Evolutionary conservation across 2,329 filamentous ascomycete species (phyloP), one percentile per base, ranked within the genome.

Genomic region (Paracoccidioides brasiliensis): DNA sequence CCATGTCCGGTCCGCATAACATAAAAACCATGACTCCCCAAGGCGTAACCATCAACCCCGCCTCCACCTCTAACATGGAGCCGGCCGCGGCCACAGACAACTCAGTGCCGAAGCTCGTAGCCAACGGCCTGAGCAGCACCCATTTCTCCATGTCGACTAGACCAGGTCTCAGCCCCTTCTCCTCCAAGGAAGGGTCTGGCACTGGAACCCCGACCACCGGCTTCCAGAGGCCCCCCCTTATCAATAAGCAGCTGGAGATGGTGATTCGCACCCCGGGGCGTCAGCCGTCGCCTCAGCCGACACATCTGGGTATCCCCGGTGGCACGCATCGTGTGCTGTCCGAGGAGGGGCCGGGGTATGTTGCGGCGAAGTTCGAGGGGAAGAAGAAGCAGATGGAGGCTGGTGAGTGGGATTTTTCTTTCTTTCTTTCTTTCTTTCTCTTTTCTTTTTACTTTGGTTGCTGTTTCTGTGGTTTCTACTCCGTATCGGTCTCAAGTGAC

Each of bases 301-400:
- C 88, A 56, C 88, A 95, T 70, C 78, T 95, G 70, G 86, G 80
- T 63, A 78, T 90, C 28, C 84, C 86, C 12, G 77, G 80, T 56
- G 70, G 73, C 65, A 72, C 73, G 67, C 83, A 88, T 69, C 81
- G 86, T 55, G 79, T 91, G 55, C 76, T 97, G 57, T 88, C 90
- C 22, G 93, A 93, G 62, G 86, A 89, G 63, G 93, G 90, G 35
- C 86, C 94, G 41, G 93, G 93, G 66, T 98, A 98, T 75, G 85
- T 95, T 61, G 90, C 93, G 30, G 90, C 91, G 49, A 89, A 90
- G 59, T 98, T 98, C 68, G 84, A 89, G 70, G 93, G 91, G 69
- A 96, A 95, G 76, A 79, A 83, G 61, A 83, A 89, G 69, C 93
- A 98, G 78, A 95, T 95, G 84, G 81, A 86, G 68, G 76, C 83